These are phyloP conservation scores for Penicillium sp. DNA, from an alignment of 2,329 filamentous ascomycete species.

Conservation along the genomic window DNA sequence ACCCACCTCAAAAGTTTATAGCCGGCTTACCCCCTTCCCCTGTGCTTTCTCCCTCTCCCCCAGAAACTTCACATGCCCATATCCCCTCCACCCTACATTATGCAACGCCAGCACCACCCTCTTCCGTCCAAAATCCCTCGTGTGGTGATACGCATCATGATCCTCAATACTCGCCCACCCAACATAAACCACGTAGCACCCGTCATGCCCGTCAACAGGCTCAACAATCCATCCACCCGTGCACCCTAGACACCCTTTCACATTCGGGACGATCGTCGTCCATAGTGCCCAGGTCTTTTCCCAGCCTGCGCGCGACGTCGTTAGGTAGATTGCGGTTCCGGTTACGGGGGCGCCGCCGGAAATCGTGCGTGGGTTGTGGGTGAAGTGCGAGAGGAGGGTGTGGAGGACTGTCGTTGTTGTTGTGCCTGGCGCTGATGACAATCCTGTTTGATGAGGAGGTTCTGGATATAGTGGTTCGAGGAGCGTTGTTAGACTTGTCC, in stretches of 20 bases:
- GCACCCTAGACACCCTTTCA: slow-evolving; percentile 39
- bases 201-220: slow-evolving; percentile 32
- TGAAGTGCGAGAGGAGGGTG: slow-evolving; percentile 32
- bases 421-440: no score
- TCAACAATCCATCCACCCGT: slow-evolving; percentile 41
- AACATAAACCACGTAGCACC: slow-evolving; percentile 40
- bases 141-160: slow-evolving; percentile 43
- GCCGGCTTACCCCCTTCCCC: slow-evolving; percentile 15
- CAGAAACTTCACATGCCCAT: slow-evolving; percentile 40
- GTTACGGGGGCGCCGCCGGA: slow-evolving; percentile 32
- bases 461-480: slow-evolving; percentile 24
- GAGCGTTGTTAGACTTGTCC: slow-evolving; percentile 22
- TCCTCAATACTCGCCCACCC: slow-evolving; percentile 41
- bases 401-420: slow-evolving; percentile 18
- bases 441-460: neutral
- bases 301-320: slow-evolving; percentile 25
- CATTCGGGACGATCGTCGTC: slow-evolving; percentile 31
- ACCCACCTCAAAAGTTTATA: slow-evolving; percentile 7
- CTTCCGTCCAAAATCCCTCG: slow-evolving; percentile 36
- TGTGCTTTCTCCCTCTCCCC: slow-evolving; percentile 15
- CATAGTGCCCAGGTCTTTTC: slow-evolving; percentile 33
- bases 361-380: slow-evolving; percentile 24
- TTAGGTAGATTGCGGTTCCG: slow-evolving; percentile 39
- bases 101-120: slow-evolving; percentile 34
- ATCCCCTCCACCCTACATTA: slow-evolving; percentile 37